Base-by-base conservation (phyloP, 768 basidiomycete genomes). In the Leccinum imitatum region DNA sequence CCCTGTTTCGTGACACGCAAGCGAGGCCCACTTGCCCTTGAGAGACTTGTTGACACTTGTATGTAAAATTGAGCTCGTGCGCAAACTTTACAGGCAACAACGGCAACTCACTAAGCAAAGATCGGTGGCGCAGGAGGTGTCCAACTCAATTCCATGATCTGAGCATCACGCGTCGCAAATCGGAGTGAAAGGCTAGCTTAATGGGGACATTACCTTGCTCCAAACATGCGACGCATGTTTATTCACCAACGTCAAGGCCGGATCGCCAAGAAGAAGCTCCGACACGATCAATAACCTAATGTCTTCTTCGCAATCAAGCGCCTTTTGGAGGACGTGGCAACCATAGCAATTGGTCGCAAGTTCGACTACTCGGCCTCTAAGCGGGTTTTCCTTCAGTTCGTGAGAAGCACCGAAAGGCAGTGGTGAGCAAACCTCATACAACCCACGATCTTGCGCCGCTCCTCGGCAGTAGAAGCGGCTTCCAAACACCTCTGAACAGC, bases 131-230 rank as follows among this genome's bases (percentile, higher is more conserved):
- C 90, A 41, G 91, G 91, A 21, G 89, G 80, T 2, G 89, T 89
- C 92, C 92, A 94, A 5, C 86, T 87, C 35, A 94, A 75, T 71
- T 94, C 92, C 92, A 94, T 94, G 66, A 94, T 91, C 88, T 92
- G 56, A 15, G 14, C 54, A 30, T 23, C 3, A 41, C 47, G n/a
- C 11, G 61, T 65, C 61, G 67, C 35, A 51, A 54, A 39, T 50
- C 19, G 35, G 46, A 55, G 39, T 25, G 39, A 39, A 46, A 35
- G 35, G 15, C 19, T 46, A 48, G 19, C 25, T 52, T 6, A 64
- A 59, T 15, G 6, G 7, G 14, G 58, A 58, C 39, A 21, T 46
- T 63, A 90, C 90, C 81, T 93, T 93, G 76, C 90, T 92, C 91
- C 92, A 94, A 33, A 94, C 92, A 70, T 94, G 92, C 52, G 90